phyloP scores from a whole-genome alignment of 169 alveolate species.

The Besnoitia besnoiti region DNA sequence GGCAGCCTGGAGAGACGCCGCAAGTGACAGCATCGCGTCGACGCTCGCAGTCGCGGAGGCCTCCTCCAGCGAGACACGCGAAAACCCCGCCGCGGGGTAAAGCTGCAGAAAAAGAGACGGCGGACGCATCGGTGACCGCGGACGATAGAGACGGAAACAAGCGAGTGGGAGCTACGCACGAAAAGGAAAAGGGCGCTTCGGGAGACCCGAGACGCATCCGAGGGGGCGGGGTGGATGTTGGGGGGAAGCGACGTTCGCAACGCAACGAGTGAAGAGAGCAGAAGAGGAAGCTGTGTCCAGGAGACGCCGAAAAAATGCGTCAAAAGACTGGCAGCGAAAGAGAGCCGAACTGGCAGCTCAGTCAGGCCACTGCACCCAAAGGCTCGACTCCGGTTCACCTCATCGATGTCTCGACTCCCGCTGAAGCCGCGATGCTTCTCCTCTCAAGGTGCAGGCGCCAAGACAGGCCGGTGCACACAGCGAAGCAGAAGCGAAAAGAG shows the following conservation, averaged over 20 bases:
- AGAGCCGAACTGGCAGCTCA: too few species aligned
- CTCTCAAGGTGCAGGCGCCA: background rate
- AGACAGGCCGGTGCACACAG: background rate
- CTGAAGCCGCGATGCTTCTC: background rate
- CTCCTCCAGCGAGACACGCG: background rate
- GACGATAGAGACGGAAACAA: background rate
- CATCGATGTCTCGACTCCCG: too few species aligned
- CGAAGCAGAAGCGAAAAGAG: background rate
- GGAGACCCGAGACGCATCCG: too few species aligned
- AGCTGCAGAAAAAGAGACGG: background rate
- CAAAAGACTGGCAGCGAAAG: too few species aligned
- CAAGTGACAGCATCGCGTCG: constrained; percentile 31
- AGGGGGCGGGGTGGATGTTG: too few species aligned
- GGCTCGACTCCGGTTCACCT: too few species aligned
- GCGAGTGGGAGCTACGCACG: background rate
- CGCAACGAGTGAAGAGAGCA: too few species aligned
- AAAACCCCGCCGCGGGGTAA: background rate
- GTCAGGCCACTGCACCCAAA: too few species aligned
- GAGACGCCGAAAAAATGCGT: too few species aligned
- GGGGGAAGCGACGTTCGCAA: too few species aligned
- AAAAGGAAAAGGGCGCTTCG: background rate
- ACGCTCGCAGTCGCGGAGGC: background rate
- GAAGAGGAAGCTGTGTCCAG: too few species aligned
- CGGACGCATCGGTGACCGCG: background rate
- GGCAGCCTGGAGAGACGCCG: background rate